Percentiles rank a stretch among this genome's conserved stretches.
phyloP scores from a whole-genome alignment of 2,329 filamentous ascomycete species.

The Verticillium zaregamsianum region DNA sequence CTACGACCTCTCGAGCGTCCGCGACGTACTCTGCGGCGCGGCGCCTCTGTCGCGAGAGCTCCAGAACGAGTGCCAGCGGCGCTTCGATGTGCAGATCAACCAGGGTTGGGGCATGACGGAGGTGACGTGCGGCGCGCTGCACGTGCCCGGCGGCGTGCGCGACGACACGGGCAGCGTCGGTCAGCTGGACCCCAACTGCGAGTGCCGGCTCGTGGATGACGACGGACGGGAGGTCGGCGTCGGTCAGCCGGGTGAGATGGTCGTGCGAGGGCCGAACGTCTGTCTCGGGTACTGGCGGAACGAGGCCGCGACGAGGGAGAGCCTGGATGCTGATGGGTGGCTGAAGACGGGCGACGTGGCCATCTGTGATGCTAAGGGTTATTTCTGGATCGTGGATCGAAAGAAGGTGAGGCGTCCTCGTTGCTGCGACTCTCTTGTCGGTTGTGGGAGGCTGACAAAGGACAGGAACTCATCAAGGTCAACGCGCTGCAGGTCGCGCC shows the following conservation, averaged over 20 bases:
- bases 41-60: slow-evolving; percentile 43
- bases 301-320: slow-evolving; percentile 47
- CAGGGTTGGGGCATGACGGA: slow-evolving; percentile 64
- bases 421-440: not conserved
- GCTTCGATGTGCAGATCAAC: slow-evolving; percentile 33
- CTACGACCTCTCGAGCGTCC: slow-evolving; percentile 49
- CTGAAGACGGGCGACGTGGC: slow-evolving; percentile 56
- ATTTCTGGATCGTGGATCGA: slow-evolving; percentile 42
- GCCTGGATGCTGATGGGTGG: slow-evolving; percentile 48
- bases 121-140: slow-evolving; percentile 35
- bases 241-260: slow-evolving; percentile 50
- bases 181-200: slow-evolving; percentile 46
- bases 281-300: slow-evolving; percentile 58
- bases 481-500: slow-evolving; percentile 58
- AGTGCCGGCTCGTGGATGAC: slow-evolving; percentile 49
- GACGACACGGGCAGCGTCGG: slow-evolving; percentile 46
- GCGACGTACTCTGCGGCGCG: slow-evolving; percentile 44
- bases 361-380: slow-evolving; percentile 38
- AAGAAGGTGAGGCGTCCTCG: slow-evolving; percentile 34
- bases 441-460: not conserved
- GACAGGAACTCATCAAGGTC: slow-evolving; percentile 54
- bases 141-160: slow-evolving; percentile 32
- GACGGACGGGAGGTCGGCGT: slow-evolving; percentile 42
- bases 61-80: slow-evolving; percentile 40
- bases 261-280: slow-evolving; percentile 50